Conservation (phyloP, 1,284 basidiomycete species). For the Marasmius sp. region DNA sequence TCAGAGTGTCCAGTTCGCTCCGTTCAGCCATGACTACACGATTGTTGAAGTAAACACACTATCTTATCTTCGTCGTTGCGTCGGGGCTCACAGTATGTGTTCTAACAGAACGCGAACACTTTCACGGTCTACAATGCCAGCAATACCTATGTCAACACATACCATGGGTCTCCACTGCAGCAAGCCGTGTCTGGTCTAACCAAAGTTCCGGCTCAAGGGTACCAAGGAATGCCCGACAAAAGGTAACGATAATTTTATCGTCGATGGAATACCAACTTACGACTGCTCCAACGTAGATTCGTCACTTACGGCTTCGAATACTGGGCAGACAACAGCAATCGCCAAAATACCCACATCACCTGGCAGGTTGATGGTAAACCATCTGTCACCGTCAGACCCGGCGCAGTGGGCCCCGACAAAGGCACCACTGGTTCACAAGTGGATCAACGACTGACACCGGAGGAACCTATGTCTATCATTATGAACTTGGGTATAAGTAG, state of each 20-base stretch:
- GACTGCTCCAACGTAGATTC: background rate
- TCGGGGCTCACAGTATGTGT: background rate
- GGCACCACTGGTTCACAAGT: conserved; percentile 44
- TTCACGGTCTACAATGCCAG: conserved; percentile 50
- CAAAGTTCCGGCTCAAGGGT: conserved; percentile 50
- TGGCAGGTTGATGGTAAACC: conserved; percentile 61
- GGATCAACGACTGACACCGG: conserved; percentile 64
- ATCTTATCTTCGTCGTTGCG: background rate
- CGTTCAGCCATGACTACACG: conserved; percentile 59
- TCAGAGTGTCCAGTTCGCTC: conserved; percentile 67
- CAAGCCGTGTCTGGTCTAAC: conserved; percentile 58
- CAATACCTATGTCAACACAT: conserved; percentile 58
- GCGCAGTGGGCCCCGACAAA: conserved; percentile 55
- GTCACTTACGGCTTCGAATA: conserved; percentile 62
- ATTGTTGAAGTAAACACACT: conserved; percentile 33
- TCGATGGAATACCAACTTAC: conserved; percentile 12
- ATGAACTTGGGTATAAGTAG: conserved; percentile 67
- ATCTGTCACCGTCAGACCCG: conserved; percentile 53
- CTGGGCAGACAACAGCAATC: conserved; percentile 55
- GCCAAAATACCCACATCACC: conserved; percentile 57
- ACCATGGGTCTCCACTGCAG: conserved; percentile 50
- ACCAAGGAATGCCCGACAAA: conserved; percentile 49
- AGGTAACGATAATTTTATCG: conserved; percentile 46
- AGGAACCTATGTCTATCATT: conserved; percentile 73
- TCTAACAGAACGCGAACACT: conserved; percentile 32